Percentiles rank a stretch among this genome's conserved stretches.
These are phyloP conservation scores for Pythium dissimile DNA, from an alignment of 352 stramenopile species.

Conservation along the genomic window DNA sequence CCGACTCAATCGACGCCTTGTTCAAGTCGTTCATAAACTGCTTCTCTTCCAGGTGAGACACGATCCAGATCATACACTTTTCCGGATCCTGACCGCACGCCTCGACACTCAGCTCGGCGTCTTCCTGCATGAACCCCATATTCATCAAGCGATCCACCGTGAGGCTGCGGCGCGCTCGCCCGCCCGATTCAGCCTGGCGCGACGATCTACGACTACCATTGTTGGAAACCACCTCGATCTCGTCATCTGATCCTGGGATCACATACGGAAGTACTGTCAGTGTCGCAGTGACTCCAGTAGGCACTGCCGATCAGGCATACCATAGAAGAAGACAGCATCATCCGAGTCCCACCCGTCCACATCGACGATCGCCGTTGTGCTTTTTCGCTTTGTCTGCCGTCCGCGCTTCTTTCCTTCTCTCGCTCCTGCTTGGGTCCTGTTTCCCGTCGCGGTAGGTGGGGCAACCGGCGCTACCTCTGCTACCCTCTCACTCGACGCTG, in stretches of 20 bases:
- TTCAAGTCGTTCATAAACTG: constrained; percentile 72
- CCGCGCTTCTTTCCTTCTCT: too few relatives aligned
- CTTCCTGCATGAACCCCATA: constrained; percentile 63
- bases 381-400: not conserved
- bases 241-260: constrained; percentile 4
- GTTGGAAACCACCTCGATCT: constrained; percentile 6
- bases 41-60: constrained; percentile 67
- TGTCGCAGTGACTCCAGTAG: not conserved
- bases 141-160: constrained; percentile 49
- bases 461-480: too few relatives aligned
- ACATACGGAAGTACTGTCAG: not conserved
- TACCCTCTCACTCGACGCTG: too few relatives aligned
- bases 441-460: not conserved
- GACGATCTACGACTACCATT: constrained; percentile 10
- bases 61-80: constrained; percentile 80
- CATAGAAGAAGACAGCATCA: constrained; percentile 2
- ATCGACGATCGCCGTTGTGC: not conserved
- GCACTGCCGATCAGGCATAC: too few relatives aligned
- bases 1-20: constrained; percentile 70
- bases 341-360: constrained; percentile 7
- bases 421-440: too few relatives aligned
- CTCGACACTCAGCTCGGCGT: constrained; percentile 59
- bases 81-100: constrained; percentile 56
- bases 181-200: constrained; percentile 14
- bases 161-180: constrained; percentile 43